phyloP scores from a whole-genome alignment of 441 rosid genomes.

The Mallotus japonicus region DNA sequence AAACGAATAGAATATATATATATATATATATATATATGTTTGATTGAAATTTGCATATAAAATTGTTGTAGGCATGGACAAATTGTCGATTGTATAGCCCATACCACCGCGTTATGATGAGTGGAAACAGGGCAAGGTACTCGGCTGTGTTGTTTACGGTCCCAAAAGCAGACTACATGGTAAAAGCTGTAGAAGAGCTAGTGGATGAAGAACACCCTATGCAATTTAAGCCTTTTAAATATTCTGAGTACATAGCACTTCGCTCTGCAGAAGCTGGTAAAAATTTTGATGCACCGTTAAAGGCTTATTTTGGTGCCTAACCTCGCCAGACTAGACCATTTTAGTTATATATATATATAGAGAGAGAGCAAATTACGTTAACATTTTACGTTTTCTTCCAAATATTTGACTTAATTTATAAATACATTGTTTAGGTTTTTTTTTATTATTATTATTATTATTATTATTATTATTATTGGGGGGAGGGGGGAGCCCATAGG shows the following conservation, averaged over 20 bases:
- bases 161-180: slow-evolving; percentile 21
- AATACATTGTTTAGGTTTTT: no score
- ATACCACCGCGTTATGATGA: slow-evolving; percentile 27
- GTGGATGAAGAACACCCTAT: slow-evolving; percentile 29
- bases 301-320: slow-evolving; percentile 19
- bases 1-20: no score
- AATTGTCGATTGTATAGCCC: slow-evolving; percentile 25
- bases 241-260: slow-evolving; percentile 11
- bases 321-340: neutral
- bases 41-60: neutral
- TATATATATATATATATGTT: no score
- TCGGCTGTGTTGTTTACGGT: slow-evolving; percentile 16
- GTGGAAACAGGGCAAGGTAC: slow-evolving; percentile 25
- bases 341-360: no score
- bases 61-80: slow-evolving; percentile 19
- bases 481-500: no score
- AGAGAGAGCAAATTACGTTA: no score
- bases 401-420: no score
- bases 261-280: slow-evolving; percentile 17
- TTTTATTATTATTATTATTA: no score
- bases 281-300: neutral
- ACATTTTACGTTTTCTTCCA: no score
- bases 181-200: slow-evolving; percentile 28
- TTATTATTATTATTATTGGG: no score
- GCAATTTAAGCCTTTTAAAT: slow-evolving; percentile 31